Evolutionary conservation across 2,329 filamentous ascomycete species (phyloP), one percentile per base, ranked within the genome.

Genomic region (Blumeria graminis): DNA sequence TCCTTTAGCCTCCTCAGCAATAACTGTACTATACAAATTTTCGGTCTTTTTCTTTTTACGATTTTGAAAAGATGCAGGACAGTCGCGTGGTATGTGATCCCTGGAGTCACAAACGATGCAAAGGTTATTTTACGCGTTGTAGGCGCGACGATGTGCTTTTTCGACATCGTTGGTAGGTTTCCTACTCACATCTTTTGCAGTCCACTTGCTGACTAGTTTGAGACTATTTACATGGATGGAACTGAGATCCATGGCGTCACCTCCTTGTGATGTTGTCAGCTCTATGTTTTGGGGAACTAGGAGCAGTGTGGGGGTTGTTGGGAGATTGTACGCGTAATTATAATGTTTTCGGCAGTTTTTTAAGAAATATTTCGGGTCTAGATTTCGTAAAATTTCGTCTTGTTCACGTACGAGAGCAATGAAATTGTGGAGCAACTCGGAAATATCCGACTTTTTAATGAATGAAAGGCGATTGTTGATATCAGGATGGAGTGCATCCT

Each of bases 231-330:
- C 46, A 18, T 51, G 46, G 46, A 51, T 11, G 1, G 46, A 51
- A 51, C 46, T 28, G 22, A 51, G 22, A 28, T 51, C 46, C 18
- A 51, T 51, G 33, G 22, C 46, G 32, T 51, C 18, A 32, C 46
- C 46, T 51, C 46, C 7, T 32, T 51, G 46, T 18, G 46, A 18
- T 51, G 46, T 51, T 51, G 46, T 51, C 46, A 51, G 46, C 46
- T 51, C 46, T 51, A 28, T 28, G 14, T 51, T 10, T 32, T 22
- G 16, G 46, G n/a, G n/a, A 11, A 11, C 22, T 32, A 4, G 3
- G n/a, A 28, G 46, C 22, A 7, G 8, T 51, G 22, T 13, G 10
- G 46, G n/a, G 22, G n/a, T 51, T 32, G 46, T 32, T 32, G 6
- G 10, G n/a, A 51, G n/a, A 32, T 51, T 51, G 22, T 22, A 28